These are phyloP conservation scores for Crassisporium funariophilum DNA, from an alignment of 768 basidiomycete genomes.

Conservation along the genomic window DNA sequence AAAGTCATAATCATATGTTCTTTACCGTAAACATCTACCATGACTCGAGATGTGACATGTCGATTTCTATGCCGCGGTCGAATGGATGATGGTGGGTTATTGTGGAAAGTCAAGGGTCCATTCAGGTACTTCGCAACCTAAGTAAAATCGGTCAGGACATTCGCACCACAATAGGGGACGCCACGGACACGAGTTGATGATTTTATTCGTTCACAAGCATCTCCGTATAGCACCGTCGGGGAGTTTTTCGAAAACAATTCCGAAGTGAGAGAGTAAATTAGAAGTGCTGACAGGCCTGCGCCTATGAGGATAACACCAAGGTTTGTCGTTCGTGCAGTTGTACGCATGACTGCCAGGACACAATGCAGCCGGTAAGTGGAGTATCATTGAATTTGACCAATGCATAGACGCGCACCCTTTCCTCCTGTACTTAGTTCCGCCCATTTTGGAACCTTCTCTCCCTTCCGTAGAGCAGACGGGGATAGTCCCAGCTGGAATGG, in stretches of 20 bases:
- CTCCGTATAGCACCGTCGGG: constrained; percentile 76
- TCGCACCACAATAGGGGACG: constrained; percentile 2
- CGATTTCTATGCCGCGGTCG: constrained; percentile 83
- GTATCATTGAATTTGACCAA: neutral
- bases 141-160: constrained; percentile 2
- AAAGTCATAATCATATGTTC: constrained; percentile 88
- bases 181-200: constrained; percentile 44
- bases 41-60: constrained; percentile 78
- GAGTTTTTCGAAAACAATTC: constrained; percentile 90
- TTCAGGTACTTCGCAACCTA: constrained; percentile 74
- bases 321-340: constrained; percentile 52
- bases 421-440: constrained; percentile 74
- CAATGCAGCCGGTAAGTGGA: neutral
- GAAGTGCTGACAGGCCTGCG: constrained; percentile 76
- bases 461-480: constrained; percentile 52
- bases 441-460: constrained; percentile 71
- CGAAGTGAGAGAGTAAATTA: constrained; percentile 78
- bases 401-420: constrained; percentile 55
- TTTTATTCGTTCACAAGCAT: constrained; percentile 56
- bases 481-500: constrained; percentile 78
- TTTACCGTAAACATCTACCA: constrained; percentile 68
- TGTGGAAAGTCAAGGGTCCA: constrained; percentile 73
- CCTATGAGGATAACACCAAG: constrained; percentile 67
- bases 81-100: constrained; percentile 72
- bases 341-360: constrained; percentile 43